Base-by-base conservation (phyloP, 2,329 filamentous ascomycete species). In the Aspergillus viridinutans region DNA sequence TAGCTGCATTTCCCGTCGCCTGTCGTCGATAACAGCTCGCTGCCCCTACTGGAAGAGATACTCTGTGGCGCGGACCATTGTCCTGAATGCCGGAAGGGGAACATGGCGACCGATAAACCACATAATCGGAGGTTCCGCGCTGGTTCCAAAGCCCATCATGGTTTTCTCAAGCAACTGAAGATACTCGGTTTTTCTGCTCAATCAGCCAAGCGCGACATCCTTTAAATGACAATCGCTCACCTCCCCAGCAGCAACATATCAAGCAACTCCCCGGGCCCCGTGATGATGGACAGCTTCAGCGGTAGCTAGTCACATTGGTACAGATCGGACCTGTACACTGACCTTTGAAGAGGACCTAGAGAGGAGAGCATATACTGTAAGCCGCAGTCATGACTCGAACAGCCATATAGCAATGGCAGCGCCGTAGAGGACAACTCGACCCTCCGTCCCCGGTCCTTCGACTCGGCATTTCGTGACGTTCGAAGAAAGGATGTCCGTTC, bases 211-310 rank as follows among this genome's bases (percentile, higher is more conserved):
- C 26, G 23, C 25, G 4, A 7, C 20, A 23, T 4, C 20, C n/a
- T 42, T 42, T 48, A 57, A 52, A 54, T 23, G 38, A 21, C 7
- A 48, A 21, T 6, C 20, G 10, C 69, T 58, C 61, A 81, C 80
- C 68, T 67, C 10, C 79, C 80, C 5, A 67, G 63, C 52, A 81
- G 77, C 8, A 84, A 60, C 67, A 78, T 78, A 0, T 68, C 64
- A 55, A 83, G 82, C 1, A 77, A 78, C 40, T 43, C 47, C 54
- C 3, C 48, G 40, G 1, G 32, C 4, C 54, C 52, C 4, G 53
- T 52, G 26, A 60, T 35, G 42, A 53, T 58, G 10, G 53, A 54
- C 5, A 58, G 2, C 42, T 58, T 60, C 6, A 58, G n/a, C 5
- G 53, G 58, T 4, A 51, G 21, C 10, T 21, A 4, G 51, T 60